Conservation (phyloP, 495 filamentous ascomycete species). For the Polyplosphaeria fusca region DNA sequence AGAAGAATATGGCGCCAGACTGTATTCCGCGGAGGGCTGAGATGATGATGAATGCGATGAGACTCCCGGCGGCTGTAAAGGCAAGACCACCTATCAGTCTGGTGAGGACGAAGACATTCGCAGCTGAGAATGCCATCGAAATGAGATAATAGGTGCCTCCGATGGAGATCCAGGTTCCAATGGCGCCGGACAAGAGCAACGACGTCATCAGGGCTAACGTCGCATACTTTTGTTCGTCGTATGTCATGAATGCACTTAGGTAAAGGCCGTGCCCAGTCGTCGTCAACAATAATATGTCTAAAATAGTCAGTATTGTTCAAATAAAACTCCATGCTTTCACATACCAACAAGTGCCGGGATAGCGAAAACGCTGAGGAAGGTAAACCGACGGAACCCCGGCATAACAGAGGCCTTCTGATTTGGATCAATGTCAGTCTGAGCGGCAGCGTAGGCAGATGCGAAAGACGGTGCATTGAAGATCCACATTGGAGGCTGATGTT, state of each 20-base stretch:
- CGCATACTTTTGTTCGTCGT: constrained; percentile 51
- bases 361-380: constrained; percentile 59
- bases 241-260: constrained; percentile 53
- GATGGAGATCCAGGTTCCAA: constrained; percentile 58
- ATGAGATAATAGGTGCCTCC: constrained; percentile 61
- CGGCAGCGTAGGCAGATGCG: constrained; percentile 53
- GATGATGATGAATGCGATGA: constrained; percentile 52
- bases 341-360: constrained; percentile 54
- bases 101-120: constrained; percentile 59
- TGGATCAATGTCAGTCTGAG: constrained; percentile 56
- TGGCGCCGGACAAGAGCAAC: constrained; percentile 54
- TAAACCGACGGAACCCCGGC: constrained; percentile 52
- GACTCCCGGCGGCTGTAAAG: constrained; percentile 49
- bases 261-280: constrained; percentile 58
- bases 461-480: constrained; percentile 51
- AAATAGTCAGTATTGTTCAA: neutral
- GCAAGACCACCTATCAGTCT: constrained; percentile 58
- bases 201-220: constrained; percentile 58
- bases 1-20: constrained; percentile 38
- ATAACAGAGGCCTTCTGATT: constrained; percentile 46
- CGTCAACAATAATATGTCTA: constrained; percentile 56
- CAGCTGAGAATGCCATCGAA: constrained; percentile 58
- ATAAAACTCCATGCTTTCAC: neutral
- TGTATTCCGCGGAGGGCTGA: constrained; percentile 39
- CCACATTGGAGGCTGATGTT: constrained; percentile 52